Evolutionary conservation across 2,329 filamentous ascomycete species (phyloP).

Genomic region (Dryadomyces sulphureus): DNA sequence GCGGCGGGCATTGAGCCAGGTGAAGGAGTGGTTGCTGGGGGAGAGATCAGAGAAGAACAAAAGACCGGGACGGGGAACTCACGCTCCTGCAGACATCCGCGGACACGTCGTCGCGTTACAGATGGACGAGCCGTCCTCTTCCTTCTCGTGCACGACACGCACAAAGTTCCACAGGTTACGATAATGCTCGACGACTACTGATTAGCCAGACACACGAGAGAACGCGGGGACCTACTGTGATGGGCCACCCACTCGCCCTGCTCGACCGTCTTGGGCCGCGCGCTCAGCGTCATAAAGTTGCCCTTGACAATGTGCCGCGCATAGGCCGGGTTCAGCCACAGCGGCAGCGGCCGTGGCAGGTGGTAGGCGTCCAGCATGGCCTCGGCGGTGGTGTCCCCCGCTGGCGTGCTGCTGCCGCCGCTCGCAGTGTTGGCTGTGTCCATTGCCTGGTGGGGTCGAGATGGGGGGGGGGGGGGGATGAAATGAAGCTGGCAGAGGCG

Average conservation of each 20-base stretch:
- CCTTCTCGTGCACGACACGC: slow-evolving; percentile 73
- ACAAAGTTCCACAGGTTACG: slow-evolving; percentile 81
- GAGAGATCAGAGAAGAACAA: slow-evolving; percentile 36
- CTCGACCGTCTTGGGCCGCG: slow-evolving; percentile 84
- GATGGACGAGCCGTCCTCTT: slow-evolving; percentile 60
- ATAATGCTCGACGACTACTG: slow-evolving; percentile 77
- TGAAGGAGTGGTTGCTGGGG: slow-evolving; percentile 75
- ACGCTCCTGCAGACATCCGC: slow-evolving; percentile 89
- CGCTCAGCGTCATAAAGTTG: slow-evolving; percentile 92
- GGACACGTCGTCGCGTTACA: slow-evolving; percentile 78
- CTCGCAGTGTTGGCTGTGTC: background rate
- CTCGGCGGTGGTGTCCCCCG: slow-evolving; percentile 30
- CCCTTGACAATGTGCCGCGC: slow-evolving; percentile 86
- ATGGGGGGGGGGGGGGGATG: background rate
- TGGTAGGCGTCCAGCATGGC: slow-evolving; percentile 25
- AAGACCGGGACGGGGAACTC: slow-evolving; percentile 9
- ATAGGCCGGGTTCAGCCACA: slow-evolving; percentile 62
- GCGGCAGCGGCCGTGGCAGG: slow-evolving; percentile 50
- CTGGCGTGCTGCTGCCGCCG: too few species aligned
- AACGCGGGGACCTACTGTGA: slow-evolving; percentile 58
- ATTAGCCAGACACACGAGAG: too few species aligned
- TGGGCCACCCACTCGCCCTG: slow-evolving; percentile 92
- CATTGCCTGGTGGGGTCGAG: background rate
- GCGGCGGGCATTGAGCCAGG: slow-evolving; percentile 80
- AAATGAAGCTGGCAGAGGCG: background rate